Evolutionary conservation across 345 rosid genomes (phyloP), one percentile per base, ranked within the genome.

Genomic region (Garcia nutans): DNA sequence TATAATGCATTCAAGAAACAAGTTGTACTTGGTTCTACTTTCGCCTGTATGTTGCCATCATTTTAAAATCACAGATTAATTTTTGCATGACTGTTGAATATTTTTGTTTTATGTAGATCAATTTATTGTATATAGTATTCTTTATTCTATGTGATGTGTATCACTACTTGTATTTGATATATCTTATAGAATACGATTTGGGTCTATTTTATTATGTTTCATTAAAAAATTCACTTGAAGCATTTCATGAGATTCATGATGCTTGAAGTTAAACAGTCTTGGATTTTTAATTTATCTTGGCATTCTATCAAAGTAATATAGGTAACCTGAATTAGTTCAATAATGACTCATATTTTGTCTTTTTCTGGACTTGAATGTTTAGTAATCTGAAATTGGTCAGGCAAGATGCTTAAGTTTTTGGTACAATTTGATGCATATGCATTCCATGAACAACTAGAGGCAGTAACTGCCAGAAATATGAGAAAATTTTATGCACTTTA

Each of bases 181-280:
- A 16, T 11, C 26, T 65, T 19, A 1, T 60, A 60, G 17, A 60
- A 60, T 16, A 2, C 13, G 15, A 60, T 60, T 9, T 13, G 37
- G 20, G 42, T 65, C 41, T 65, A 37, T 33, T 70, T 55, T 70
- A 50, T 58, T n/a, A 5, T 24, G 57, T 52, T 23, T 50, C 58
- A 68, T 5, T 7, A 16, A 37, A 55, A 7, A 20, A 70, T 33
- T 70, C 26, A 28, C 23, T 70, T 54, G 49, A n/a, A 55, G 52
- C 74, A 57, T 60, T 71, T 26, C 41, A 20, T 16, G 26, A 41
- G 74, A 22, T 59, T 56, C n/a, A 37, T 71, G 6, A 70, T 8
- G 62, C 41, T 58, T 23, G 33, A 20, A 71, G 41, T 15, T 0
- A 17, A 71, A 52, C 13, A 54, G 73, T 0, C 19, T 70, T 55